phyloP scores from a whole-genome alignment of 2,329 filamentous ascomycete species.

The Emergomyces pasteurianus region DNA sequence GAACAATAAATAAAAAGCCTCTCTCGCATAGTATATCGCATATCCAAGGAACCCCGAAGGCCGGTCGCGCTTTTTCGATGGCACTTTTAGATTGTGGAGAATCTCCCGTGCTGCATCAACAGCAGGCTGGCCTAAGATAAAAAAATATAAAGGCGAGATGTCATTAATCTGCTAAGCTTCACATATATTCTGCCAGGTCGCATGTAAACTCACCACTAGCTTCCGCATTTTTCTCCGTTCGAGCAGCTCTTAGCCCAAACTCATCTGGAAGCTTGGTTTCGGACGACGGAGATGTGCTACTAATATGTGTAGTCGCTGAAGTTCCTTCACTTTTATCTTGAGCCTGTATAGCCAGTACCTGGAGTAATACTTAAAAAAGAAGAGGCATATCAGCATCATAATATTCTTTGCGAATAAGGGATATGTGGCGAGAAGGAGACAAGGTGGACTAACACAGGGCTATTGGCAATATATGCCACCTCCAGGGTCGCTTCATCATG shows the following conservation, averaged over 20 bases:
- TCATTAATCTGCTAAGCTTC: neutral
- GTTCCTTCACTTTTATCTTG: neutral
- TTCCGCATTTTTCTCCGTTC: neutral
- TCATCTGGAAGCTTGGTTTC: conserved; percentile 1
- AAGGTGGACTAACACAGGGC: conserved; percentile 7
- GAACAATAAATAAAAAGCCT: conserved; percentile 52
- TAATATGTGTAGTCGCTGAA: neutral
- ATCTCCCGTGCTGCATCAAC: conserved; percentile 12
- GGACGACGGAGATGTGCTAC: neutral
- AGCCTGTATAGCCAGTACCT: conserved; percentile 5
- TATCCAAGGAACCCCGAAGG: conserved; percentile 47
- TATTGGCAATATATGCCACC: conserved; percentile 10
- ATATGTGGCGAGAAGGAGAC: neutral
- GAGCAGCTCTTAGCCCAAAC: neutral
- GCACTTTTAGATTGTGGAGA: conserved; percentile 8
- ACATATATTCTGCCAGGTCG: neutral
- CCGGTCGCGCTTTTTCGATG: conserved; percentile 25
- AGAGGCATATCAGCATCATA: neutral
- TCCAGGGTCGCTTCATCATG: conserved; percentile 11
- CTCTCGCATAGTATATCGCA: conserved; percentile 48
- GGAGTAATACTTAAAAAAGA: conserved; percentile 6
- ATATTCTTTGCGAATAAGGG: neutral
- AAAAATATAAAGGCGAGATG: neutral
- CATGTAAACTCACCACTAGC: neutral
- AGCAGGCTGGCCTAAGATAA: conserved; percentile 10